These are phyloP conservation scores for Tricholoma hemisulphureum DNA, from an alignment of 768 basidiomycete species.

Conservation along the genomic window DNA sequence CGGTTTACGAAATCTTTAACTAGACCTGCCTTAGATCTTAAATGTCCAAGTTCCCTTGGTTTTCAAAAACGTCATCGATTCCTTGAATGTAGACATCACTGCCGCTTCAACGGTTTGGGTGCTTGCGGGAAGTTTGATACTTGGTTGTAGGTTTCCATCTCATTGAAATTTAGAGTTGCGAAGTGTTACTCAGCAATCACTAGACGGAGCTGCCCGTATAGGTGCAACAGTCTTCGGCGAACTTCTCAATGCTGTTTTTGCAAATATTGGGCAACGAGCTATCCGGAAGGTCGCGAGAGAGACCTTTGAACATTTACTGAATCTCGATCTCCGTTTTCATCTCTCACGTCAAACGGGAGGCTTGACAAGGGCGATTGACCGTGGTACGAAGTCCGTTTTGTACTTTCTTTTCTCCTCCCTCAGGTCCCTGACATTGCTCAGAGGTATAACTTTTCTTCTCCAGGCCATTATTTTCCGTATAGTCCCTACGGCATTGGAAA, in stretches of 20 bases:
- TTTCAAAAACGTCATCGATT: constrained; percentile 90
- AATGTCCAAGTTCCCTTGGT: constrained; percentile 98
- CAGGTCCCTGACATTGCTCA: constrained; percentile 27
- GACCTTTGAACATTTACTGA: constrained; percentile 90
- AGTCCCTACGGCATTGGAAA: constrained; percentile 93
- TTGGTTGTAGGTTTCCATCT: constrained; percentile 72
- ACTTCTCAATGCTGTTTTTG: constrained; percentile 92
- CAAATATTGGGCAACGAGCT: constrained; percentile 91
- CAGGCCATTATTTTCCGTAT: constrained; percentile 94
- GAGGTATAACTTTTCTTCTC: constrained; percentile 94
- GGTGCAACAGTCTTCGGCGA: constrained; percentile 90
- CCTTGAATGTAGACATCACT: constrained; percentile 81
- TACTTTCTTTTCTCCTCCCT: background rate
- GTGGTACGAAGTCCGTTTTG: constrained; percentile 85
- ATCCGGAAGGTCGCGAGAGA: constrained; percentile 94
- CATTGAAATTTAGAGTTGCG: background rate
- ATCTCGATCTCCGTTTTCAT: constrained; percentile 91
- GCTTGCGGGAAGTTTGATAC: constrained; percentile 82
- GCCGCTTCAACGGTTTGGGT: constrained; percentile 81
- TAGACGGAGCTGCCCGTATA: constrained; percentile 90
- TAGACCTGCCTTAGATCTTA: constrained; percentile 52
- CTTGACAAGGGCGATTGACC: constrained; percentile 92
- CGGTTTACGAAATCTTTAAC: too few relatives aligned
- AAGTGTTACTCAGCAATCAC: constrained; percentile 2
- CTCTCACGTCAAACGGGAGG: constrained; percentile 93